Percentiles rank a stretch among this genome's conserved stretches.
Evolutionary conservation across 2,329 filamentous ascomycete species (phyloP).

Genomic region (Xylariaceae sp.): DNA sequence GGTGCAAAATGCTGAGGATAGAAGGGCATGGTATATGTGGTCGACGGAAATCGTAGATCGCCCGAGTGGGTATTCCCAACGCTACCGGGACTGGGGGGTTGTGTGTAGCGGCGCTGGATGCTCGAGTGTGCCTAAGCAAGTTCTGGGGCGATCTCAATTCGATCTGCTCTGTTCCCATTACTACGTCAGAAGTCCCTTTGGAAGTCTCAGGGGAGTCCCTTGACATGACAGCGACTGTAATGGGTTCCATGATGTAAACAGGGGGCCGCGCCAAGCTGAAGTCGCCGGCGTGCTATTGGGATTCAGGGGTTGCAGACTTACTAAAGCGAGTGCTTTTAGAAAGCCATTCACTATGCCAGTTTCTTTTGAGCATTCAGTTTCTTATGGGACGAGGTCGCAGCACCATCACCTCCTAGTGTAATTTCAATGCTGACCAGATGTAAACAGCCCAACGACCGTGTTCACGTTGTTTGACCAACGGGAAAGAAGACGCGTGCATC

Average conservation of each 20-base stretch:
- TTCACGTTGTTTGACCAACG: slow-evolving; percentile 69
- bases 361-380: not conserved
- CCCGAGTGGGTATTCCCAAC: slow-evolving; percentile 5
- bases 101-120: not conserved
- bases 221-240: not conserved
- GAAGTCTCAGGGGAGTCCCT: not conserved
- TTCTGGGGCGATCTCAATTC: not conserved
- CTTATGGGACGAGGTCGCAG: not conserved
- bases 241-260: not conserved
- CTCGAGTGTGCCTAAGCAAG: not conserved
- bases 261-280: not conserved
- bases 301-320: not conserved
- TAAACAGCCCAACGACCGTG: slow-evolving; percentile 67
- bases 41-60: slow-evolving; percentile 5
- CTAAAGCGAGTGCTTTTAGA: slow-evolving; percentile 15
- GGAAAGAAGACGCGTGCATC: slow-evolving; percentile 73
- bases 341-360: not conserved
- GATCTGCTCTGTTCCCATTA: not conserved
- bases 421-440: slow-evolving; percentile 32
- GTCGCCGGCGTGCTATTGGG: not conserved
- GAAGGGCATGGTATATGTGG: not conserved
- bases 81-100: not conserved
- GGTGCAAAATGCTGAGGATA: not conserved
- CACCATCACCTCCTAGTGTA: not conserved
- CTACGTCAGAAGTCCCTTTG: not conserved